Evolutionary conservation across 108 stramenopile species (phyloP), one percentile per base, ranked within the genome.

Genomic region (Chaetoceros tenuissimus): DNA sequence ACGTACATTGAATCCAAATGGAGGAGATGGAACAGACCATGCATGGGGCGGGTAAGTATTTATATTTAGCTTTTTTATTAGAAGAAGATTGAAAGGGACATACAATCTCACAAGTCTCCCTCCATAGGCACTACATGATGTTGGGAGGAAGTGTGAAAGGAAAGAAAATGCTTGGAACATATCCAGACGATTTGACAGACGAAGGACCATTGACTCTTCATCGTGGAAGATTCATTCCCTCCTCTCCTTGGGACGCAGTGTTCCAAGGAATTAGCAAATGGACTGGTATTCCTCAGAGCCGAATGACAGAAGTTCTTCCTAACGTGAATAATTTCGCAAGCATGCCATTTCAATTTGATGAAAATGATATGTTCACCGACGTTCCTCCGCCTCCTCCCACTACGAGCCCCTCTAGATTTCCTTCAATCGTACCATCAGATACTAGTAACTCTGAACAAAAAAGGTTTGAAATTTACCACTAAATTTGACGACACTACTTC

Each of bases 21-120:
- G 55, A 55, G 80, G 84, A n/a, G 77, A 72, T 28, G 84, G 84
- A 16, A 68, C 52, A 19, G 89, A 91, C 50, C 87, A 89, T 59
- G 87, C 54, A 16, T 89, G 87, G 87, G 76, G 71, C 34, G 78
- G 73, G 3, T n/a, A n/a, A n/a, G n/a, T n/a, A n/a, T n/a, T n/a
- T n/a, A n/a, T n/a, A n/a, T n/a, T n/a, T n/a, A n/a, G n/a, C n/a
- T n/a, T n/a, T n/a, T n/a, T n/a, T n/a, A n/a, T n/a, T n/a, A n/a
- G n/a, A n/a, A n/a, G n/a, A n/a, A n/a, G n/a, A n/a, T n/a, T n/a
- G n/a, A n/a, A n/a, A n/a, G n/a, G n/a, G n/a, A n/a, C n/a, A n/a
- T n/a, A n/a, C n/a, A n/a, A n/a, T n/a, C n/a, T n/a, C n/a, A n/a
- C n/a, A n/a, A n/a, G n/a, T n/a, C n/a, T n/a, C n/a, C n/a, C n/a